Evolutionary conservation across 371 early-diverging fungal species (phyloP).

Genomic region (Rhizoclosmatium hyalinum): DNA sequence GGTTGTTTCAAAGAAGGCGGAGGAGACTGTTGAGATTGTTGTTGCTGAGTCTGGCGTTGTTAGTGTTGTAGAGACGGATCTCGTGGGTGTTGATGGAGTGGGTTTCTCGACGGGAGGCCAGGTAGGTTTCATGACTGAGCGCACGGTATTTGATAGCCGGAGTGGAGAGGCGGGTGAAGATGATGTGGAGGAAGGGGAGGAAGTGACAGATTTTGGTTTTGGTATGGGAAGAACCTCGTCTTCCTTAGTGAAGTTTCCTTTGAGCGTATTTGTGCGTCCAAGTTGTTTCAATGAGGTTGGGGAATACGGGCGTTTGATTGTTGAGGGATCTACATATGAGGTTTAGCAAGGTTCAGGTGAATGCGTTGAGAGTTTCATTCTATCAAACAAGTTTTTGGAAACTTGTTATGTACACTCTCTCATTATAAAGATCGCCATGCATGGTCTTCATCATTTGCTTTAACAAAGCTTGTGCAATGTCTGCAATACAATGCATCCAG

Average conservation of each 20-base stretch:
- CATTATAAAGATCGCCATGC: no score
- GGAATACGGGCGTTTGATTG: neutral
- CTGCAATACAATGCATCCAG: no score
- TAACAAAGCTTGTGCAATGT: no score
- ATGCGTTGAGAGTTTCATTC: no score
- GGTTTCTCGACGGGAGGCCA: neutral
- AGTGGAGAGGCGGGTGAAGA: neutral
- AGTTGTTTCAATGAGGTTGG: neutral
- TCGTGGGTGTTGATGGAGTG: neutral
- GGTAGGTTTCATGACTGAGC: neutral
- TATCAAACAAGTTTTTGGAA: no score
- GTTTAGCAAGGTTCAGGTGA: no score
- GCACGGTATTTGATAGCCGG: neutral
- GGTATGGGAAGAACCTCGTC: constrained; percentile 12
- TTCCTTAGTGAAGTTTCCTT: neutral
- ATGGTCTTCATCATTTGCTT: no score
- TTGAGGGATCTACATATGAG: neutral
- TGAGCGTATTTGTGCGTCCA: neutral
- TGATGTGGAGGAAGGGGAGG: neutral
- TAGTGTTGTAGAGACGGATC: neutral
- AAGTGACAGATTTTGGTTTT: neutral
- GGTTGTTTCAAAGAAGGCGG: neutral
- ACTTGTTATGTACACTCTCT: no score
- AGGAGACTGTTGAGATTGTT: neutral
- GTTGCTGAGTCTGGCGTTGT: neutral